Percentiles rank a stretch among this genome's conserved stretches.
Evolutionary conservation across 2,329 filamentous ascomycete species (phyloP).

Genomic region (Dothideomycetes sp.): DNA sequence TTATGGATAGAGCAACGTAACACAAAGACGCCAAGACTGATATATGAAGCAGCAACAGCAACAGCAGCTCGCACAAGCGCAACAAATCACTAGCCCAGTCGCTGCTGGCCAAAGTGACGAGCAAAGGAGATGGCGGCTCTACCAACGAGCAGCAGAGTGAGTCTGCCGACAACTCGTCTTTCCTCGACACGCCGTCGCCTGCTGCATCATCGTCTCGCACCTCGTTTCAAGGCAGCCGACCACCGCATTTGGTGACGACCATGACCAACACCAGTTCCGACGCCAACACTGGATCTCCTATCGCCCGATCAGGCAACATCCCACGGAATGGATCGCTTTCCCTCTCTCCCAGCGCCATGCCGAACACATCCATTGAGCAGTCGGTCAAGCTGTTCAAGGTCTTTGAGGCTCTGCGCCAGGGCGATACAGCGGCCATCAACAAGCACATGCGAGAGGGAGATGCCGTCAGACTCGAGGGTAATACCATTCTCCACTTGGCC

Average conservation of each 20-base stretch:
- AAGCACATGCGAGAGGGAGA: slow-evolving; percentile 60
- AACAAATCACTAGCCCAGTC: slow-evolving; percentile 46
- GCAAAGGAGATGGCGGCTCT: slow-evolving; percentile 34
- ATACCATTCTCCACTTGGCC: slow-evolving; percentile 82
- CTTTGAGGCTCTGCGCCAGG: slow-evolving; percentile 83
- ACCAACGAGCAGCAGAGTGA: slow-evolving; percentile 7
- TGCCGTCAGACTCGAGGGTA: slow-evolving; percentile 57
- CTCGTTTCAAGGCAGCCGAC: slow-evolving; percentile 1
- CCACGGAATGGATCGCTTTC: slow-evolving; percentile 23
- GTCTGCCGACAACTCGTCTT: background rate
- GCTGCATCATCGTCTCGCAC: background rate
- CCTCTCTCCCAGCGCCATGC: slow-evolving; percentile 16
- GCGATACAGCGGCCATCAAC: slow-evolving; percentile 83
- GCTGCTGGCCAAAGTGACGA: slow-evolving; percentile 44
- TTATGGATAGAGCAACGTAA: background rate
- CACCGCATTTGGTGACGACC: slow-evolving; percentile 28
- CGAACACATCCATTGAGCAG: slow-evolving; percentile 59
- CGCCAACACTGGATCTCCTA: background rate
- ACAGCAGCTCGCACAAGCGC: slow-evolving; percentile 30
- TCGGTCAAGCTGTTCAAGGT: slow-evolving; percentile 90
- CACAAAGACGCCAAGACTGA: slow-evolving; percentile 4
- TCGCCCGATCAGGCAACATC: slow-evolving; percentile 11
- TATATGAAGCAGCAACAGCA: background rate
- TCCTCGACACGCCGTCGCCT: slow-evolving; percentile 4
- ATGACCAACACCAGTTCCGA: slow-evolving; percentile 23